Evolutionary conservation across 78 protist genomes (phyloP), one percentile per base, ranked within the genome.

Genomic region (Dictyostelium discoideum): DNA sequence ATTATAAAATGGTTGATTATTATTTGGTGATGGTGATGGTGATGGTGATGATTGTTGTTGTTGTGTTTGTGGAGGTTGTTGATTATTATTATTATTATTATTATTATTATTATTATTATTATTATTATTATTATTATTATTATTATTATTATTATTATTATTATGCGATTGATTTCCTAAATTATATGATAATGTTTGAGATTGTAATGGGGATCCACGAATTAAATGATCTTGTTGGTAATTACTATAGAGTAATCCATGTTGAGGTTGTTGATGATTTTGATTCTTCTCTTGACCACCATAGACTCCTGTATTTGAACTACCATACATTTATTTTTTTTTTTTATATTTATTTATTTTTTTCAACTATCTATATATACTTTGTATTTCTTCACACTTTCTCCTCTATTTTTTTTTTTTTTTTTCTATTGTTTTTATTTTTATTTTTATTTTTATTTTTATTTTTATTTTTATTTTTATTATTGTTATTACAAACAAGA

Each of bases 321-420:
- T 74, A 74, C 81, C 81, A 74, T 74, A 74, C 81, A 74, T 74
- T 74, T 74, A 74, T 74, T 74, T 37, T 37, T 32, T 74, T 29
- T 29, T n/a, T n/a, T n/a, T n/a, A n/a, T n/a, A n/a, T n/a, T n/a
- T n/a, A n/a, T n/a, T n/a, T n/a, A n/a, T n/a, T n/a, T n/a, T 5
- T 74, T 74, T 74, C 29, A 26, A 26, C 22, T 74, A 72, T 29
- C 20, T 74, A 5, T 74, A 37, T 74, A 1, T 32, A 32, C 37
- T 26, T 4, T 24, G 4, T 24, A 60, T 14, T 29, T 69, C 77
- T 69, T n/a, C 77, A 24, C 77, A 24, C 39, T 69, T 24, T 69
- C 37, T 24, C 22, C 22, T 37, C 40, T 69, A 6, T 69, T 0
- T 26, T n/a, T 7, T 69, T 69, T 69, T 69, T 69, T 24, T 69